A percentile compares a stretch with the other conserved stretches of the same genome.
These are phyloP conservation scores for Saraca asoca DNA, from an alignment of 331 rosid species.

Conservation along the genomic window DNA sequence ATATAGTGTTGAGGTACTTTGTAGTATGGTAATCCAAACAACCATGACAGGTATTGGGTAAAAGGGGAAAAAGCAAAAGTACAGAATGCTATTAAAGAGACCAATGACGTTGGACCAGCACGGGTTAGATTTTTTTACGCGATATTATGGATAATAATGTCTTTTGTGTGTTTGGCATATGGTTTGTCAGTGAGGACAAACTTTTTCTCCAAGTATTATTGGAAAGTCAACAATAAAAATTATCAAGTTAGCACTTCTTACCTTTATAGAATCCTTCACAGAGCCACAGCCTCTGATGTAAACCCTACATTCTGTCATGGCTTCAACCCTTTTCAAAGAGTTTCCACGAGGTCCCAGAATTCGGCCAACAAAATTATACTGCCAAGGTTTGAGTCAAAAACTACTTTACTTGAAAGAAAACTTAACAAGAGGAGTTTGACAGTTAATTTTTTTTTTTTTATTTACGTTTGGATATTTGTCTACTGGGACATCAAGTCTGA, in stretches of 20 bases:
- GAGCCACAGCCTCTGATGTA: conserved; percentile 93
- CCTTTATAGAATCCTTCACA: conserved; percentile 88
- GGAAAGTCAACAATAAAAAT: neutral
- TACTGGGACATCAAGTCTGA: conserved; percentile 88
- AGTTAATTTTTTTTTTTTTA: conserved; percentile 24
- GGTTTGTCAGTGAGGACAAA: neutral
- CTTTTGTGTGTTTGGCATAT: neutral
- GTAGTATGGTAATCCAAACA: conserved; percentile 7
- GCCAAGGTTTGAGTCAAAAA: conserved; percentile 46
- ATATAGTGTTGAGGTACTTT: neutral
- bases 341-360: conserved; percentile 96
- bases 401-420: conserved; percentile 34
- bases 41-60: neutral
- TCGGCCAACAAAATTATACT: conserved; percentile 97
- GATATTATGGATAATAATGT: conserved; percentile 1
- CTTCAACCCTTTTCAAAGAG: conserved; percentile 94
- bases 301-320: conserved; percentile 89
- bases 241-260: conserved; percentile 30
- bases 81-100: conserved; percentile 16
- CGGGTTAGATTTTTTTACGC: neutral
- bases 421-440: conserved; percentile 17
- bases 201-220: neutral
- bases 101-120: conserved; percentile 4
- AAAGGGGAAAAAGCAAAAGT: neutral
- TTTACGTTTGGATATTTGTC: conserved; percentile 92